Percentiles rank a stretch among this genome's conserved stretches.
Conservation (phyloP, 2,329 filamentous ascomycete genomes). For the Exophiala aquamarina region DNA sequence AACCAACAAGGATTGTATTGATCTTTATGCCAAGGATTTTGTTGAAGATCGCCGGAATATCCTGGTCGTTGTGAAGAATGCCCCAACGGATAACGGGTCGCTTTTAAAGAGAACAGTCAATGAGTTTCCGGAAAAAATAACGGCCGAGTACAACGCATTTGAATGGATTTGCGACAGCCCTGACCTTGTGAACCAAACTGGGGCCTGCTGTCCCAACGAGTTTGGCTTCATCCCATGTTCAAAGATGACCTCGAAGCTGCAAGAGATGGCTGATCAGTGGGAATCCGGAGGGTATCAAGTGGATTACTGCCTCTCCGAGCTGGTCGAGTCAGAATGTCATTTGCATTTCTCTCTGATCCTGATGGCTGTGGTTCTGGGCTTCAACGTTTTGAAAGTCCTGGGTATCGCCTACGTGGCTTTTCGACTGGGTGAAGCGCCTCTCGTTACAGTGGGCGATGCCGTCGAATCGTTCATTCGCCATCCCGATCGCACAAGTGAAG, state of each 20-base stretch:
- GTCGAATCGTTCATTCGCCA: constrained; percentile 37
- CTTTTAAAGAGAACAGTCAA: constrained; percentile 19
- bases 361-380: constrained; percentile 25
- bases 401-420: constrained; percentile 23
- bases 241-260: constrained; percentile 21
- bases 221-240: constrained; percentile 18
- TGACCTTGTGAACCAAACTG: constrained; percentile 19
- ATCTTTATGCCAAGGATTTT: constrained; percentile 21
- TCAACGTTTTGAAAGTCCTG: constrained; percentile 26
- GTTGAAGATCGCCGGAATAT: constrained; percentile 25
- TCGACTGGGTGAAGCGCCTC: constrained; percentile 19
- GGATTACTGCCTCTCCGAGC: constrained; percentile 27
- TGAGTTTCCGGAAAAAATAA: constrained; percentile 21
- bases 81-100: constrained; percentile 15
- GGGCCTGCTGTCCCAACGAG: constrained; percentile 18
- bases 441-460: constrained; percentile 39
- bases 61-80: constrained; percentile 24
- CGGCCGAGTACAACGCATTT: constrained; percentile 20
- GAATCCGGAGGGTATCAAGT: constrained; percentile 17
- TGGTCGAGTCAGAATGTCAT: constrained; percentile 22
- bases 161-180: constrained; percentile 26
- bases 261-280: constrained; percentile 18
- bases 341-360: constrained; percentile 26
- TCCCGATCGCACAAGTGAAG: constrained; percentile 33
- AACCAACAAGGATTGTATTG: constrained; percentile 22